Conservation (phyloP, 768 basidiomycete genomes). For the Boletus rubroflammeus region DNA sequence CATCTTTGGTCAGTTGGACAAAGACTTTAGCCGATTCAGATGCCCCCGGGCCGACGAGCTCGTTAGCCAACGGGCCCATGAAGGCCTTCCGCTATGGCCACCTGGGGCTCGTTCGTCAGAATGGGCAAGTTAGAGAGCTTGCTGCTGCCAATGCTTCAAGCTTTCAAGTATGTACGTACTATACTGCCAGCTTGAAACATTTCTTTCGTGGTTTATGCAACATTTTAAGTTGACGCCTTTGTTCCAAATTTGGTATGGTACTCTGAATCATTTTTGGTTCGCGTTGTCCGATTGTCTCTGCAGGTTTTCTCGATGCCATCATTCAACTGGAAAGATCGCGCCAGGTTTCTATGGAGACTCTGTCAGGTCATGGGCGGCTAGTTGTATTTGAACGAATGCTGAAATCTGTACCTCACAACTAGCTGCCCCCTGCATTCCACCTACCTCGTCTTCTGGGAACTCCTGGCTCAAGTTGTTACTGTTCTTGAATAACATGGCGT, state of each 20-base stretch:
- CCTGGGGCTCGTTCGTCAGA: not conserved
- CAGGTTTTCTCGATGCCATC: not conserved
- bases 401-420: not conserved
- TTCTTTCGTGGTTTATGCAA: not conserved
- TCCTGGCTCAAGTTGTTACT: not conserved
- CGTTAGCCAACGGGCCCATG: not conserved
- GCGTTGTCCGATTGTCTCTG: slow-evolving; percentile 5
- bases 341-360: slow-evolving; percentile 20
- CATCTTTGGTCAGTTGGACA: not conserved
- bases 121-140: not conserved
- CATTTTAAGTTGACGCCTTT: not conserved
- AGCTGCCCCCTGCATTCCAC: not conserved
- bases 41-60: not conserved
- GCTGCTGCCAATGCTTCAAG: not conserved
- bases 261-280: slow-evolving; percentile 2
- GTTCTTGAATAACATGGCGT: slow-evolving; percentile 18
- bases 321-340: not conserved
- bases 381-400: not conserved
- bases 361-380: not conserved
- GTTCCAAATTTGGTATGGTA: slow-evolving; percentile 6
- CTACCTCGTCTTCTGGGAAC: not conserved
- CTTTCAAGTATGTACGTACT: too few species aligned
- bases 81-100: not conserved
- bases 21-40: not conserved
- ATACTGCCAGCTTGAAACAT: not conserved